phyloP scores from a whole-genome alignment of 306 rosid species.

The Cicer chorassanicum region DNA sequence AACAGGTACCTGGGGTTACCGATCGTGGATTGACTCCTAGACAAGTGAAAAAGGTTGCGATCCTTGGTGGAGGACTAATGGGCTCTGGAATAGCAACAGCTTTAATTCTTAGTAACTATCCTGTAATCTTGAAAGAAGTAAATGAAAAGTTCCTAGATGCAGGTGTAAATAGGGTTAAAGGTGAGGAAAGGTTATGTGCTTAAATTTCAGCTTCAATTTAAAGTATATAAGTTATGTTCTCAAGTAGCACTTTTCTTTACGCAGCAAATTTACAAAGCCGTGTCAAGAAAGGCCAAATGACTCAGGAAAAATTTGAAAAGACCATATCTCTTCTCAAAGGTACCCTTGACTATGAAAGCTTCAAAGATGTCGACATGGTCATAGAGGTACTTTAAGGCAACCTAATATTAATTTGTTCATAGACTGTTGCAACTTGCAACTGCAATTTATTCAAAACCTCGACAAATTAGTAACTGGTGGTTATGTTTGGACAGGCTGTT shows the following conservation, averaged over 20 bases:
- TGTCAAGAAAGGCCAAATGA: slow-evolving; percentile 80
- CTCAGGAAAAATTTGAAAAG: slow-evolving; percentile 75
- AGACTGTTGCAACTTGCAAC: background rate
- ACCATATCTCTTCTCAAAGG: slow-evolving; percentile 79
- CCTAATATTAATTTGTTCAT: slow-evolving; percentile 13
- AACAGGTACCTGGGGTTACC: slow-evolving; percentile 88
- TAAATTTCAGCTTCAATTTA: slow-evolving; percentile 11
- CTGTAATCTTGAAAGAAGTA: slow-evolving; percentile 90
- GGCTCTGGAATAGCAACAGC: slow-evolving; percentile 98
- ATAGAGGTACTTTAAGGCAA: slow-evolving; percentile 71
- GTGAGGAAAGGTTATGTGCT: slow-evolving; percentile 55
- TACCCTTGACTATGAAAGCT: slow-evolving; percentile 71
- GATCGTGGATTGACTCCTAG: slow-evolving; percentile 86
- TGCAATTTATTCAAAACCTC: slow-evolving; percentile 31
- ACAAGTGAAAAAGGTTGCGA: slow-evolving; percentile 76
- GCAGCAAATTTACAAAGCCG: slow-evolving; percentile 93
- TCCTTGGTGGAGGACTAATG: slow-evolving; percentile 97
- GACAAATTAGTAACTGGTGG: slow-evolving; percentile 31
- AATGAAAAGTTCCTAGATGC: slow-evolving; percentile 86
- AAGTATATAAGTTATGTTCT: slow-evolving; percentile 25
- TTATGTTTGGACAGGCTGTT: slow-evolving; percentile 76
- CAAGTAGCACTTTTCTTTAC: slow-evolving; percentile 20
- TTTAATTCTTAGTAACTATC: slow-evolving; percentile 74
- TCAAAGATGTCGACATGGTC: slow-evolving; percentile 90
- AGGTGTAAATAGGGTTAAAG: slow-evolving; percentile 82